Conservation (phyloP, 208 protist genomes). For the Wallacemonas sp. region DNA sequence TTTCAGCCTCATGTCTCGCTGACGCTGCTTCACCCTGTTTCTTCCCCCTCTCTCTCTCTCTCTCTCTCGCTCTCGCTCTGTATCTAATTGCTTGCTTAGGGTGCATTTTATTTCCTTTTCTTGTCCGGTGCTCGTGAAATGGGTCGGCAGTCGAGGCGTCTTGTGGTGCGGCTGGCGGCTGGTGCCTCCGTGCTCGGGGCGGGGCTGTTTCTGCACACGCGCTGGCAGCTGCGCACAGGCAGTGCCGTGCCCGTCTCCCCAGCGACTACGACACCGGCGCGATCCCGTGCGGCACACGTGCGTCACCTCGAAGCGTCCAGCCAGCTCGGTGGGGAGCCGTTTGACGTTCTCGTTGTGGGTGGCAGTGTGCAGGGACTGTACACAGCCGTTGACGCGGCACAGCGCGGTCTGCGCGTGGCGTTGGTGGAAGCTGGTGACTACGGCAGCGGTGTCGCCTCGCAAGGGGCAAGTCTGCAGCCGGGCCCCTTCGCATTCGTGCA, state of each 20-base stretch:
- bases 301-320: slow-evolving; percentile 1
- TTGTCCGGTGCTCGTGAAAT: slow-evolving; percentile 22
- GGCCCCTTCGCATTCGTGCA: slow-evolving; percentile 76
- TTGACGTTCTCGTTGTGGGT: slow-evolving; percentile 80
- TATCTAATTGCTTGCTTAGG: not conserved
- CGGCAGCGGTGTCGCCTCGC: slow-evolving; percentile 36
- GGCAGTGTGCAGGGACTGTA: slow-evolving; percentile 74
- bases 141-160: slow-evolving; percentile 39
- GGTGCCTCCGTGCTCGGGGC: slow-evolving; percentile 11
- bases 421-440: slow-evolving; percentile 76
- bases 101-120: slow-evolving; percentile 2
- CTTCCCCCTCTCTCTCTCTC: slow-evolving; percentile 3
- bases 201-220: slow-evolving; percentile 28
- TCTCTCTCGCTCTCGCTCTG: not conserved
- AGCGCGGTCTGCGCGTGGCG: slow-evolving; percentile 72
- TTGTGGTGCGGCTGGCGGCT: slow-evolving; percentile 34
- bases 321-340: slow-evolving; percentile 23
- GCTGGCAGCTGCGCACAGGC: slow-evolving; percentile 50
- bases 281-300: not conserved
- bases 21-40: too few species aligned
- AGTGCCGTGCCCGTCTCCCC: not conserved
- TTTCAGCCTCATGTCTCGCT: too few species aligned
- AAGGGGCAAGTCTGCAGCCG: slow-evolving; percentile 32
- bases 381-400: slow-evolving; percentile 80
- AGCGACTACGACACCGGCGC: not conserved